Evolutionary conservation across 2,329 filamentous ascomycete genomes (phyloP).

Genomic region (Scopulariopsis brevicaulis): DNA sequence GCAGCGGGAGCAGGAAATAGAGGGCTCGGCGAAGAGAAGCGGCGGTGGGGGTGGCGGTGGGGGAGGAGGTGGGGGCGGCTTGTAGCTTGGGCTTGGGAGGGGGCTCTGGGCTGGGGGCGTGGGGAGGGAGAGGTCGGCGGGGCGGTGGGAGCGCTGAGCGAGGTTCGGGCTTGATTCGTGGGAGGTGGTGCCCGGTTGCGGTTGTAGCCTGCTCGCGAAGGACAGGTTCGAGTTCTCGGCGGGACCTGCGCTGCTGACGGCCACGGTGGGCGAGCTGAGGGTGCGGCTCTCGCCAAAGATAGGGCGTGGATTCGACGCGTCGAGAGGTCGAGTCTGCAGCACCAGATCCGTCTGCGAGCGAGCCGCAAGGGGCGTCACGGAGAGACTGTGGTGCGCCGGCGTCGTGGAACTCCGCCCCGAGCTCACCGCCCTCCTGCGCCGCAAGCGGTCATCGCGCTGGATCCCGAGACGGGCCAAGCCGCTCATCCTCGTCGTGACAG

Average conservation of each 20-base stretch:
- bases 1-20: constrained; percentile 64
- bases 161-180: not conserved
- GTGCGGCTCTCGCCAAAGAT: constrained; percentile 30
- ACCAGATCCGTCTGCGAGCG: constrained; percentile 57
- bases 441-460: constrained; percentile 30
- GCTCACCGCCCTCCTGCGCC: constrained; percentile 39
- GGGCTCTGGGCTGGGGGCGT: constrained; percentile 17
- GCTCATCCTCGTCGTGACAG: not conserved
- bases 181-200: not conserved
- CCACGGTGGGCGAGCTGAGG: constrained; percentile 23
- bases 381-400: constrained; percentile 27
- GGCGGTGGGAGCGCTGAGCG: constrained; percentile 14
- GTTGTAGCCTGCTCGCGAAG: constrained; percentile 21
- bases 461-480: constrained; percentile 30
- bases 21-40: constrained; percentile 56
- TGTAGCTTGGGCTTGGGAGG: constrained; percentile 21
- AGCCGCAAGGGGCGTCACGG: constrained; percentile 24
- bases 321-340: constrained; percentile 26
- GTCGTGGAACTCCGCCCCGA: constrained; percentile 42
- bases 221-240: constrained; percentile 17
- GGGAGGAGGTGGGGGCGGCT: constrained; percentile 13
- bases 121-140: constrained; percentile 26
- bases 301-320: constrained; percentile 23
- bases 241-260: constrained; percentile 12
- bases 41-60: constrained; percentile 24